A percentile compares a stretch with the other conserved stretches of the same genome.
phyloP scores from a whole-genome alignment of 2,329 filamentous ascomycete species.

The Curvularia eragrostidis region DNA sequence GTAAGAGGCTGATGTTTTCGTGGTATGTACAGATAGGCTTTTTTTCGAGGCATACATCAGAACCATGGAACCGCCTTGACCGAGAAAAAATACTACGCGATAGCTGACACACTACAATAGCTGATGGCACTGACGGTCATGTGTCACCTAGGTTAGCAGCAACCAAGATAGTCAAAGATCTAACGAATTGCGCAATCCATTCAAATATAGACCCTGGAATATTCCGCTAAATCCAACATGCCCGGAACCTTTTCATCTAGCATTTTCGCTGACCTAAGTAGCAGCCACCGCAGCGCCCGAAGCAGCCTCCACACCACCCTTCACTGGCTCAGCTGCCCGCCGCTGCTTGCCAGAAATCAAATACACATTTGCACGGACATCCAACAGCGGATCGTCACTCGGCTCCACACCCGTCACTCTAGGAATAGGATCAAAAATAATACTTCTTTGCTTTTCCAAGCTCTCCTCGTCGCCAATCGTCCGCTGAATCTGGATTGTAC shows the following conservation, averaged over 20 bases:
- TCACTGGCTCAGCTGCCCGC: conserved; percentile 49
- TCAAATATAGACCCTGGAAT: not conserved
- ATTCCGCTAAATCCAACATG: not conserved
- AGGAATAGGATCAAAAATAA: conserved; percentile 66
- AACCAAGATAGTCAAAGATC: not conserved
- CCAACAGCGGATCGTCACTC: conserved; percentile 63
- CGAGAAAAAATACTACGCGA: not conserved
- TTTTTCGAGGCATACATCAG: not conserved
- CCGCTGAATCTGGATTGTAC: conserved; percentile 55
- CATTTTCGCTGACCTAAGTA: not conserved
- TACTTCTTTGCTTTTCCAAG: conserved; percentile 56
- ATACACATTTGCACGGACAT: conserved; percentile 63
- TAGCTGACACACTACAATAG: not conserved
- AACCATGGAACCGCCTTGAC: not conserved
- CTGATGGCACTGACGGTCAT: not conserved
- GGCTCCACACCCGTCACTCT: conserved; percentile 61
- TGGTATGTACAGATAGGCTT: not conserved
- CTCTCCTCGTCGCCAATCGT: conserved; percentile 52
- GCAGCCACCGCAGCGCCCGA: conserved; percentile 14
- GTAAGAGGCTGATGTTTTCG: not conserved
- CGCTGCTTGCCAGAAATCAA: conserved; percentile 62
- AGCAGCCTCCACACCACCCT: not conserved
- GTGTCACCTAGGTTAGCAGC: not conserved
- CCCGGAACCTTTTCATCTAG: not conserved
- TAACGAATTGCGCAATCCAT: not conserved